phyloP scores from a whole-genome alignment of 192 early-diverging fungal species.

The Tieghemiomyces parasiticus region DNA sequence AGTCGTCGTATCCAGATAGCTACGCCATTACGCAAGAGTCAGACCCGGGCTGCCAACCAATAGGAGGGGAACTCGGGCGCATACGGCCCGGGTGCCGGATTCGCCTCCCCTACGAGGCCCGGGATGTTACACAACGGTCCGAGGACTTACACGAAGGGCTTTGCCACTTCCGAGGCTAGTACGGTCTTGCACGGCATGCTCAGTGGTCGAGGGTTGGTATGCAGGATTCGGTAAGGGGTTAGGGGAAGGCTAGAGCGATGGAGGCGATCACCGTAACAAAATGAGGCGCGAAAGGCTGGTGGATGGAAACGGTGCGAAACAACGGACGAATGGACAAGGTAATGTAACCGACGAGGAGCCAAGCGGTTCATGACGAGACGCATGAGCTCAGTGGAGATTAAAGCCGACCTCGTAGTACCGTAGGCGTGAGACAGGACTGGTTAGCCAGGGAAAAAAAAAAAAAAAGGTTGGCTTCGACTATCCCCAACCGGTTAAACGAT shows the following conservation, averaged over 20 bases:
- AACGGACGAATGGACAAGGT: neutral
- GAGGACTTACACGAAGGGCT: conserved; percentile 32
- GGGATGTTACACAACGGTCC: too few species aligned
- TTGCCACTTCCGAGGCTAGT: conserved; percentile 32
- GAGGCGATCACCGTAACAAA: too few species aligned
- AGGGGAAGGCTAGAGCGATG: too few species aligned
- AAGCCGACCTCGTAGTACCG: too few species aligned
- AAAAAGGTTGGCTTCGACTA: too few species aligned
- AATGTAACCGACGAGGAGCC: too few species aligned
- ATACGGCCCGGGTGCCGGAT: neutral
- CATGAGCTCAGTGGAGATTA: too few species aligned
- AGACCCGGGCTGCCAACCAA: neutral
- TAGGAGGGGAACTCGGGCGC: neutral
- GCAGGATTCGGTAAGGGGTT: too few species aligned
- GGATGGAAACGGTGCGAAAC: neutral
- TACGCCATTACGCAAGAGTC: conserved; percentile 9
- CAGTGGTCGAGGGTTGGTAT: neutral
- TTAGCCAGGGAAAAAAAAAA: too few species aligned
- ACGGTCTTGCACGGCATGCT: conserved; percentile 36
- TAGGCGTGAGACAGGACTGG: too few species aligned
- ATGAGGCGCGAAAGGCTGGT: neutral
- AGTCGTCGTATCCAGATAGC: conserved; percentile 19
- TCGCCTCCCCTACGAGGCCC: neutral
- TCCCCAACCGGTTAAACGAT: too few species aligned
- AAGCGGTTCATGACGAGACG: too few species aligned